Percentiles rank a stretch among this genome's conserved stretches.
Conservation (phyloP, 805 yeast species). For the Wickerhamomyces chambardii region DNA sequence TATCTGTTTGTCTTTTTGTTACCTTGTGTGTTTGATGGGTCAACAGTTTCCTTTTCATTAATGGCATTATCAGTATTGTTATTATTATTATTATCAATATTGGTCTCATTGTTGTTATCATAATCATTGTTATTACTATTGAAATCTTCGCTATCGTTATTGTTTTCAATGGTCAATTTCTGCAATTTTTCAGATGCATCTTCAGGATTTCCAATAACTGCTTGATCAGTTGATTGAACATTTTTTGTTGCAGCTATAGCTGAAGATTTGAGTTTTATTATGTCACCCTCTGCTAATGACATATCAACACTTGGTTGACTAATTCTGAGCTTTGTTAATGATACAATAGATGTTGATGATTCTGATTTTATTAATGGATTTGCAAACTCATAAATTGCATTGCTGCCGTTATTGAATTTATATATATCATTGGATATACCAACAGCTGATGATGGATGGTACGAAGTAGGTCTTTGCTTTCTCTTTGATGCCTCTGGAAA, state of each 20-base stretch:
- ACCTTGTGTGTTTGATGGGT: slow-evolving; percentile 7
- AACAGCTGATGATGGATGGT: slow-evolving; percentile 54
- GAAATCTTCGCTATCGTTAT: too few species aligned
- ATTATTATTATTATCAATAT: too few species aligned
- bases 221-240: not conserved
- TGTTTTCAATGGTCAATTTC: slow-evolving; percentile 9
- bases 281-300: slow-evolving; percentile 25
- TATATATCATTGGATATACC: slow-evolving; percentile 11
- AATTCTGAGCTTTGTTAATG: slow-evolving; percentile 20
- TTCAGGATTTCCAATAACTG: slow-evolving; percentile 7
- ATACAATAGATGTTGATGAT: slow-evolving; percentile 29
- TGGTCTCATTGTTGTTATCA: too few species aligned
- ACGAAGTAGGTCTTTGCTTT: slow-evolving; percentile 78
- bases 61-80: slow-evolving; percentile 8
- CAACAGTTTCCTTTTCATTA: slow-evolving; percentile 6
- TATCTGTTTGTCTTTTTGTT: slow-evolving; percentile 15
- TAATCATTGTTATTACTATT: too few species aligned
- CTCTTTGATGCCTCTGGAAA: slow-evolving; percentile 35
- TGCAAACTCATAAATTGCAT: not conserved
- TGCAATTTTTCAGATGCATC: slow-evolving; percentile 12
- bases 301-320: slow-evolving; percentile 26
- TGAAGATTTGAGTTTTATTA: slow-evolving; percentile 23
- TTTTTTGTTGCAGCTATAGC: slow-evolving; percentile 4
- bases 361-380: slow-evolving; percentile 23
- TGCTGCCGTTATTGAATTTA: not conserved